phyloP scores from a whole-genome alignment of 495 filamentous ascomycete genomes.

The Cairneyella variabilis region DNA sequence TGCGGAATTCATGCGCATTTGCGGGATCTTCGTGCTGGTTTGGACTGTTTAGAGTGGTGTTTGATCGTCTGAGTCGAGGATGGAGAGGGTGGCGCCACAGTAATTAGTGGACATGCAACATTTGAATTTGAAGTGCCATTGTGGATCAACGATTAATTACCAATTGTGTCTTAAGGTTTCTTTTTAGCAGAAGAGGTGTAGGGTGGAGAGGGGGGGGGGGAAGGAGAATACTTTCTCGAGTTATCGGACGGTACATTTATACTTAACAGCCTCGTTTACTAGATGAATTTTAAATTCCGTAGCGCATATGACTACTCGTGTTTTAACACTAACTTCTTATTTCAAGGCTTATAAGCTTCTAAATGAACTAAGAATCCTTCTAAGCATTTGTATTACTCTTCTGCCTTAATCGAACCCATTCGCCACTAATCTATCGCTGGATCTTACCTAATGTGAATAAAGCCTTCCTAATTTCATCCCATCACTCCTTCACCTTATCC shows the following conservation, averaged over 20 bases:
- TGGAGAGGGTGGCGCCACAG: neutral
- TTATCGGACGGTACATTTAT: too few species aligned
- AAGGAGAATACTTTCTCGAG: too few species aligned
- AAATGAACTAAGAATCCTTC: neutral
- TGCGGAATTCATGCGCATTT: neutral
- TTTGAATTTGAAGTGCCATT: neutral
- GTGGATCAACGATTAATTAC: too few species aligned
- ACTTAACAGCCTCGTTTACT: too few species aligned
- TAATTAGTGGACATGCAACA: constrained; percentile 1
- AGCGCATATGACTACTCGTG: too few species aligned
- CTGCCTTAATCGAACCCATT: constrained; percentile 9
- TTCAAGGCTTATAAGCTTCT: neutral
- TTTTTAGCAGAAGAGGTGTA: too few species aligned
- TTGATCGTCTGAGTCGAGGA: neutral
- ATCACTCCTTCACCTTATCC: constrained; percentile 1
- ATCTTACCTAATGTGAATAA: constrained; percentile 2
- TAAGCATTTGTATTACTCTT: neutral
- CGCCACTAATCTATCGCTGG: neutral
- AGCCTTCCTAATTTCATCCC: neutral
- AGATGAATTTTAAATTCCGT: too few species aligned
- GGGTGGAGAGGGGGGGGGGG: too few species aligned
- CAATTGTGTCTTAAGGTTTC: too few species aligned
- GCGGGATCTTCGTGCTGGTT: neutral
- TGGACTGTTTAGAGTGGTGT: constrained; percentile 4
- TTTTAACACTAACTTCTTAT: constrained; percentile 1